Conservation (phyloP, 202 grass and related monocot species). For the Musa balbisiana region DNA sequence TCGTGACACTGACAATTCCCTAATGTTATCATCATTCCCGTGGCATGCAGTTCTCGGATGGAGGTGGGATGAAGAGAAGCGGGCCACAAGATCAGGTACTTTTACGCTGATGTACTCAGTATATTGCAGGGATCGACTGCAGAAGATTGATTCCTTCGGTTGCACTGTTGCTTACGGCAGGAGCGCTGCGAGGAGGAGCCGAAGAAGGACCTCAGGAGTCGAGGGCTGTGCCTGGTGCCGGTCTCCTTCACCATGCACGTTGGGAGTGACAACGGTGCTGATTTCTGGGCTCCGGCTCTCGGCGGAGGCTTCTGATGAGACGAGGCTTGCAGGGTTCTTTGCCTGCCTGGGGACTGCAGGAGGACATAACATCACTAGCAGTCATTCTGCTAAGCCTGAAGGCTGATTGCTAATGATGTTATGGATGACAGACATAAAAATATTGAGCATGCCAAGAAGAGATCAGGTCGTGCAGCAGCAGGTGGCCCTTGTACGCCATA, state of each 20-base stretch:
- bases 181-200: slow-evolving; percentile 36
- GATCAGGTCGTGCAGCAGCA: no score
- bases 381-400: slow-evolving; percentile 70
- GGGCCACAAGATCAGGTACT: slow-evolving; percentile 24
- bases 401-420: slow-evolving; percentile 98
- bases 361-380: slow-evolving; percentile 97
- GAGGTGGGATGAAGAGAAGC: slow-evolving; percentile 17
- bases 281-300: slow-evolving; percentile 69
- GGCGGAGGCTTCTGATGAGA: slow-evolving; percentile 19
- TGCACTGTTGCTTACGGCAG: not conserved
- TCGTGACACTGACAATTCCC: not conserved
- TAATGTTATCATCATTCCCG: no score
- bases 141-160: not conserved
- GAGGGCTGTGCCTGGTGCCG: slow-evolving; percentile 89
- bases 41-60: not conserved
- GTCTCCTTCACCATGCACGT: slow-evolving; percentile 82
- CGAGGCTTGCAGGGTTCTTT: slow-evolving; percentile 17
- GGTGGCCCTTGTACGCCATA: slow-evolving; percentile 38
- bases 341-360: no score
- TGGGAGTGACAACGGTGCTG: slow-evolving; percentile 56
- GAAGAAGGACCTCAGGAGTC: slow-evolving; percentile 70
- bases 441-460: no score
- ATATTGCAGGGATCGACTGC: no score
- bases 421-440: slow-evolving; percentile 25
- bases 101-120: not conserved